Percentiles rank a stretch among this genome's conserved stretches.
Conservation (phyloP, 495 filamentous ascomycete species). For the Tuber melanosporum region DNA sequence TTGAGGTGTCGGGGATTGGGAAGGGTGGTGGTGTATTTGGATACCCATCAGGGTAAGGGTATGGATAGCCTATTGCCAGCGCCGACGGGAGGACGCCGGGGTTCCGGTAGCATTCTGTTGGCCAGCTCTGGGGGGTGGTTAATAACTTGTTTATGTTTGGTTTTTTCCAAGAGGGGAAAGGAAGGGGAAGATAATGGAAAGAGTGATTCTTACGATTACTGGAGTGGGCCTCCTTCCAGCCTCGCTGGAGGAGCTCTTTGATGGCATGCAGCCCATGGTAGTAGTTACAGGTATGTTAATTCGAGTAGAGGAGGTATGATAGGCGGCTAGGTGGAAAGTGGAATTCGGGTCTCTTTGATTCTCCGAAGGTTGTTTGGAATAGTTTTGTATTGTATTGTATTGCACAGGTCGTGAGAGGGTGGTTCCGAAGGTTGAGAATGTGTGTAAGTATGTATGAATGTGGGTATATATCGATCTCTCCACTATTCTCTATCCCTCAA, state of each 20-base stretch:
- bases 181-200: neutral
- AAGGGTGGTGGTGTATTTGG: slow-evolving; percentile 32
- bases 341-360: neutral
- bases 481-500: neutral
- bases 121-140: slow-evolving; percentile 36
- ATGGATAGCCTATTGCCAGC: slow-evolving; percentile 35
- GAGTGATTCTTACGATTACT: slow-evolving; percentile 7
- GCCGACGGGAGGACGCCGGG: slow-evolving; percentile 32
- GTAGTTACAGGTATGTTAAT: neutral
- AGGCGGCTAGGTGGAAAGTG: neutral
- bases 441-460: neutral
- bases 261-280: slow-evolving; percentile 33
- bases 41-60: slow-evolving; percentile 35
- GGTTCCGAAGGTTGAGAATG: neutral
- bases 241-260: slow-evolving; percentile 17
- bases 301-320: neutral
- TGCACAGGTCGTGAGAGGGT: neutral
- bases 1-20: slow-evolving; percentile 19
- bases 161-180: neutral
- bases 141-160: neutral
- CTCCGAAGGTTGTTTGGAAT: neutral
- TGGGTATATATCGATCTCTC: neutral
- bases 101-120: slow-evolving; percentile 37
- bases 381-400: neutral
- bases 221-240: neutral